Base-by-base conservation (phyloP, 2,329 filamentous ascomycete genomes). In the Colletotrichum cuscutae region DNA sequence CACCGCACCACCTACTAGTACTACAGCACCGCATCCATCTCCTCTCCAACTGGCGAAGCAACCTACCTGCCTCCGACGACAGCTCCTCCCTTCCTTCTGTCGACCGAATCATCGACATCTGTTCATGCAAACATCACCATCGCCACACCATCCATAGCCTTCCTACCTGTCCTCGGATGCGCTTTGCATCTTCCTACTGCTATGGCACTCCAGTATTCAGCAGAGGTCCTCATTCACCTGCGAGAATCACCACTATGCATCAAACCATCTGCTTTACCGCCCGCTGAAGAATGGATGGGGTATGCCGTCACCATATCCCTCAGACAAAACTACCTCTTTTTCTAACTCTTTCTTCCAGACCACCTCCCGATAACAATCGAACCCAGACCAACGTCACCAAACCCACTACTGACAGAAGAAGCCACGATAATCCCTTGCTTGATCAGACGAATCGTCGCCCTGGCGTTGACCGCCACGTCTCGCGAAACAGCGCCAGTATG, bases 221-320 rank as follows among this genome's bases (percentile, higher is more conserved):
- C 90, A 82, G 94, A 95, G 76, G 89, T 93, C 83, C 87, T 98
- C 77, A 86, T 95, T 78, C 88, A 89, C 81, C 86, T 98, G 79
- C 90, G 92, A 83, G 88, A 93, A 73, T 98, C 96, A 76, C 95
- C 95, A 76, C 87, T 98, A 82, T 95, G 95, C 79, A 86, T 89
- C 77, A 97, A 94, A 83, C 96, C 96, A 59, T 86, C 92, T 75
- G 89, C 88, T 75, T 88, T 98, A 58, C 95, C 95, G 76, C 93
- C 95, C 30, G 89, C 93, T 75, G 95, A 97, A 85, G 94, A 97
- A 86, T 98, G 95, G 95, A 97, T 98, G 95, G 95, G 96, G 93
- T 97, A 87, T 80, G 90, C 83, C 61, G 26, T 54, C 30, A 62
- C 42, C 26, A 24, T 28, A 28, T 24, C 24, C 42, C 28, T 32